Base-by-base conservation (phyloP, 768 basidiomycete genomes). In the Rickenella mellea region DNA sequence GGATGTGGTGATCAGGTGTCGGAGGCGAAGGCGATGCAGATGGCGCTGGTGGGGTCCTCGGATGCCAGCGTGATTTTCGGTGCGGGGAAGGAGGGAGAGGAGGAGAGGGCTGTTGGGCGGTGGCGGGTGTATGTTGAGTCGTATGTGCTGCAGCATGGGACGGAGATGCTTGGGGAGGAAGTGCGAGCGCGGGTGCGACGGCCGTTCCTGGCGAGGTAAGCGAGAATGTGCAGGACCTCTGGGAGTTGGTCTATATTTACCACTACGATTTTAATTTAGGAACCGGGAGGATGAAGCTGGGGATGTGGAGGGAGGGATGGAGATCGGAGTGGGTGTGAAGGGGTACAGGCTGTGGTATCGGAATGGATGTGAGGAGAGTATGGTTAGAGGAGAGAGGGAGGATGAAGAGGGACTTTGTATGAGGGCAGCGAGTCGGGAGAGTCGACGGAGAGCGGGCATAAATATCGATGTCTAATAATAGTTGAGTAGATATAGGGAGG, bases 81-180 rank as follows among this genome's bases (percentile, higher is more conserved):
- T 19, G 38, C 11, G 33, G 8, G 12, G 11, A 19, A 20, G 6
- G 26, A 32, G 22, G 19, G 38, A 7, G 33, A 26, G 27, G 31
- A 33, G 24, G 6, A 24, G 30, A 4, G 68, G 74, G 51, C 67
- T 27, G 44, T 61, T 12, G 67, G 64, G 32, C 76, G 84, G 40
- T 89, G 87, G 86, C 63, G 75, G 38, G 80, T 76, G 55, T 88
- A 90, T 52, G 64, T 82, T 45, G 76, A 78, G 52, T 78, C 79
- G 28, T 90, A 79, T 52, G 78, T 83, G 48, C 70, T 81, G 66
- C 70, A 66, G 30, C 67, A 80, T 47, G 74, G 78, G 5, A 86
- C 83, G 10, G 85, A 87, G 51, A 84, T 84, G 83, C 30, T 29
- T 14, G 27, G 21, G 22, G 29, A 40, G 29, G 22, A 32, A 6